Base-by-base conservation (phyloP, 1,284 basidiomycete genomes). In the Ustilago nuda region DNA sequence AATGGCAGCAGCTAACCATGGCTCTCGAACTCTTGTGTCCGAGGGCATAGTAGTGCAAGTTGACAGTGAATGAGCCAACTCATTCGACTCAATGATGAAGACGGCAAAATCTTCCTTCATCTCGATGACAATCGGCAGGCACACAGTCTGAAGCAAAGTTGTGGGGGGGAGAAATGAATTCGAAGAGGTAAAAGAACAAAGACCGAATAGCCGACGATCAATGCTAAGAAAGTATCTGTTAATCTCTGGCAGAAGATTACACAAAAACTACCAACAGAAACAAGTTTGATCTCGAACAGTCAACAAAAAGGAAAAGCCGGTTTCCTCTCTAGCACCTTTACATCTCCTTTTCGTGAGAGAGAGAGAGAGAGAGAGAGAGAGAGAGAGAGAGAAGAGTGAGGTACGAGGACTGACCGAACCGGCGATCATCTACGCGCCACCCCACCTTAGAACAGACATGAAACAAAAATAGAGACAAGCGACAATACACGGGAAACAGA, bases 351-450 rank as follows among this genome's bases (percentile, higher is more conserved):
- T 27, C 23, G 23, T 3, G 23, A 27, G 23, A 27, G 23, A 27
- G 23, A 23, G 23, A 23, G 23, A 23, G 23, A 23, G 23, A 23
- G 23, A 23, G 23, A 23, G 23, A 23, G 23, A 23, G 23, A 23
- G 23, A 23, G 23, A 23, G 23, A 39, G 43, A 15, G 27, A 61
- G 53, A 50, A 65, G 48, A 58, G 56, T 48, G 56, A 67, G 57
- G 61, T 54, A 59, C 64, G 65, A 62, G 56, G 57, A 66, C 60
- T 56, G 70, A 72, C 64, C 70, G 70, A 41, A 41, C 70, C 70
- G 61, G 64, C 70, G 70, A 72, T 67, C 64, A 61, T 72, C 70
- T 53, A 72, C 70, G 57, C 70, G 56, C 61, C 48, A 36, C 59
- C 52, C 37, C 48, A 63, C 60, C 39, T 41, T 27, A 27, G 17